phyloP scores from a whole-genome alignment of 768 basidiomycete genomes.

The Porphyrellus cyaneotinctus region DNA sequence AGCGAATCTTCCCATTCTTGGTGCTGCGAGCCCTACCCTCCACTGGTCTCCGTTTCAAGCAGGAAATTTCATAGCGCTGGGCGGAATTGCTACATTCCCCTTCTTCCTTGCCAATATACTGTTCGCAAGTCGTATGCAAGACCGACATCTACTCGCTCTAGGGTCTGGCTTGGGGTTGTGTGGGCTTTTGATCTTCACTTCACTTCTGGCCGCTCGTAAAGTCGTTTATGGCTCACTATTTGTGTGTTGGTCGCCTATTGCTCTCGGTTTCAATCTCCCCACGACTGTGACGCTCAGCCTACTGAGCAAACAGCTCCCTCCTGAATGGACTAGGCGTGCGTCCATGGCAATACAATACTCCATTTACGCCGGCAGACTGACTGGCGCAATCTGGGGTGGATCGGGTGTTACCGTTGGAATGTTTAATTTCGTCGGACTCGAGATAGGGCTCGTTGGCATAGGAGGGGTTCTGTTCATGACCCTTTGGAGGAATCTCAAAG shows the following conservation, averaged over 20 bases:
- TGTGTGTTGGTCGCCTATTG: constrained; percentile 45
- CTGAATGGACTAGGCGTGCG: constrained; percentile 54
- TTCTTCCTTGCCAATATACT: constrained; percentile 62
- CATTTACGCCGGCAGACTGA: constrained; percentile 61
- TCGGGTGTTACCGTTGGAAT: constrained; percentile 53
- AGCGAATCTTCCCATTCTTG: constrained; percentile 61
- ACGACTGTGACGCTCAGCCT: constrained; percentile 65
- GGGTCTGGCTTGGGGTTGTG: constrained; percentile 49
- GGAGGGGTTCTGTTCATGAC: constrained; percentile 51
- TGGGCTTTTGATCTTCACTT: constrained; percentile 51
- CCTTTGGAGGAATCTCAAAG: constrained; percentile 62
- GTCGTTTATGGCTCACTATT: constrained; percentile 48
- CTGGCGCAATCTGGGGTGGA: constrained; percentile 67
- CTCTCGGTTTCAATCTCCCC: constrained; percentile 71
- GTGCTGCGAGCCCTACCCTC: constrained; percentile 39
- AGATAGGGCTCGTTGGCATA: constrained; percentile 57
- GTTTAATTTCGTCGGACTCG: constrained; percentile 53
- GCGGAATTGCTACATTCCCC: constrained; percentile 57
- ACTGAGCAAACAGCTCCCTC: constrained; percentile 65
- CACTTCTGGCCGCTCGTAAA: constrained; percentile 37
- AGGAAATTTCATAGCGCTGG: constrained; percentile 68
- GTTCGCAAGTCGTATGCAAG: constrained; percentile 54
- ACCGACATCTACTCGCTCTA: constrained; percentile 52
- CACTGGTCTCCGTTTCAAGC: constrained; percentile 59
- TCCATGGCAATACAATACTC: constrained; percentile 63